A percentile compares a stretch with the other conserved stretches of the same genome.
Evolutionary conservation across 177 flowering plant genomes (phyloP).

Genomic region (Vitis hybrid): DNA sequence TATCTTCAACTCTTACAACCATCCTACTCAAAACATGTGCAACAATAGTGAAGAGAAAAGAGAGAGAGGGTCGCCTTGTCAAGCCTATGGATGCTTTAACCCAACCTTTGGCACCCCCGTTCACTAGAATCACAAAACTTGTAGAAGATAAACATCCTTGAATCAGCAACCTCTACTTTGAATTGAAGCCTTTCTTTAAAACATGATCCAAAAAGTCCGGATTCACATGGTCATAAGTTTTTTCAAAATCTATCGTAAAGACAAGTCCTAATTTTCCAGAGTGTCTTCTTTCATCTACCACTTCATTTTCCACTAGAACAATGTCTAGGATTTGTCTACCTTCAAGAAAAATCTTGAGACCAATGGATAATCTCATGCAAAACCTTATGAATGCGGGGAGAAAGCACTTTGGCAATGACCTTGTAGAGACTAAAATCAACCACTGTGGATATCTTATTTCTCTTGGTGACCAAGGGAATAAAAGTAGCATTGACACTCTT

Average conservation of each 20-base stretch:
- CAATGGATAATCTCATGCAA: neutral
- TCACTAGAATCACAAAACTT: no score
- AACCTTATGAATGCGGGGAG: neutral
- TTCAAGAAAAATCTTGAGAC: neutral
- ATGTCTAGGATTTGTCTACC: neutral
- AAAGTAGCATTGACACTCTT: neutral
- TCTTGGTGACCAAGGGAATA: neutral
- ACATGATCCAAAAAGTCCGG: neutral
- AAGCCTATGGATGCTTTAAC: no score
- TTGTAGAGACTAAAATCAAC: no score
- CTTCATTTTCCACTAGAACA: no score
- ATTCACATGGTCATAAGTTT: neutral
- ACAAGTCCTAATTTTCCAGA: neutral
- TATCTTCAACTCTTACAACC: no score
- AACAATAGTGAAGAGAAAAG: no score
- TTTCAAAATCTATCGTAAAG: neutral
- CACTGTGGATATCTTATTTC: neutral
- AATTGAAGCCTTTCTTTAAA: neutral
- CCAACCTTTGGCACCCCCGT: no score
- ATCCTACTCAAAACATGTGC: no score
- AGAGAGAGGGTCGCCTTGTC: no score
- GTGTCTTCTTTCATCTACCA: no score
- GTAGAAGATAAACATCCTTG: no score
- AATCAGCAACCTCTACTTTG: neutral
- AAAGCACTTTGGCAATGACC: neutral